Conservation (phyloP, 306 rosid species). For the Dryas alaskensis region DNA sequence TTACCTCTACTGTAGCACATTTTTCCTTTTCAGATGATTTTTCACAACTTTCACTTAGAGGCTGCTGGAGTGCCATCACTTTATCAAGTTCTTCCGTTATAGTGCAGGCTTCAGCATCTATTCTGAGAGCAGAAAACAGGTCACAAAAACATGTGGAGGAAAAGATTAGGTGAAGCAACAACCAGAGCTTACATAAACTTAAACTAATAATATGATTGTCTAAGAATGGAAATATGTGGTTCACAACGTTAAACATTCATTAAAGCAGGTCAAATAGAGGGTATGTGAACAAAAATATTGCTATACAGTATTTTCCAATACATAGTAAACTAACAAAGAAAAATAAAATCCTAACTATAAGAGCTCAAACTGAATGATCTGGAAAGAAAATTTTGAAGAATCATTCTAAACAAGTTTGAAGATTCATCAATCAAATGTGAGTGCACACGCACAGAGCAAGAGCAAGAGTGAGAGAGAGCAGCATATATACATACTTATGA, state of each 20-base stretch:
- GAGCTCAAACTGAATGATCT: not conserved
- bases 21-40: slow-evolving; percentile 32
- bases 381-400: not conserved
- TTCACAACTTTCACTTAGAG: slow-evolving; percentile 29
- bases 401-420: not conserved
- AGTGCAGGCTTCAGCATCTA: slow-evolving; percentile 70
- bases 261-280: not conserved
- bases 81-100: slow-evolving; percentile 62
- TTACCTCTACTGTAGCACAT: slow-evolving; percentile 44
- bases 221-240: not conserved
- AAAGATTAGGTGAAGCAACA: slow-evolving; percentile 17
- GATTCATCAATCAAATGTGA: not conserved
- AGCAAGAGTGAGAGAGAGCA: not conserved
- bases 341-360: not conserved
- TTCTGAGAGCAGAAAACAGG: slow-evolving; percentile 55
- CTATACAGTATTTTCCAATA: not conserved
- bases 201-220: not conserved
- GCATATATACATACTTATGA: not conserved
- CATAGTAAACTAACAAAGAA: not conserved
- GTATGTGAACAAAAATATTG: not conserved
- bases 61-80: slow-evolving; percentile 30
- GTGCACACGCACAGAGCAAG: not conserved
- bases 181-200: not conserved
- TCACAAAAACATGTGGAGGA: slow-evolving; percentile 29
- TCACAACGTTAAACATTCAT: not conserved